Evolutionary conservation across 139 green algal species (phyloP).

Genomic region (Coelastrella sp.): DNA sequence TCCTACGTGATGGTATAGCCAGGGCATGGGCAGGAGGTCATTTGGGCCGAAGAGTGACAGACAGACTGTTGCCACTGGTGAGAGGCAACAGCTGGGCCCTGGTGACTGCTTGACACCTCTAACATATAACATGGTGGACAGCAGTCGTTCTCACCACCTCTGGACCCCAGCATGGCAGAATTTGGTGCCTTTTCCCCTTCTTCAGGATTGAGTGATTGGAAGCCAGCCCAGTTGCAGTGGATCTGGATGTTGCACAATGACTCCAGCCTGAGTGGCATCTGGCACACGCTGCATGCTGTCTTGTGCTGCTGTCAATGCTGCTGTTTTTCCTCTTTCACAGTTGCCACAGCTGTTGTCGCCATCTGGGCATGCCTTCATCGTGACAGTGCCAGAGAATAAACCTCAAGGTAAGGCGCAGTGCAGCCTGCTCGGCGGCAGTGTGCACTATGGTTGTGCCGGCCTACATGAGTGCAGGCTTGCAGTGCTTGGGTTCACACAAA

Average conservation of each 20-base stretch:
- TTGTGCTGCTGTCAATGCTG: neutral
- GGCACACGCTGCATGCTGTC: neutral
- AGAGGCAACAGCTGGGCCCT: neutral
- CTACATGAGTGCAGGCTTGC: too few species aligned
- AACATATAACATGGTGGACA: too few species aligned
- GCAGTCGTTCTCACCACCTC: too few species aligned
- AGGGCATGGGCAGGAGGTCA: slow-evolving; percentile 91
- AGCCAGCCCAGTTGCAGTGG: too few species aligned
- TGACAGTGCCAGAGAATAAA: slow-evolving; percentile 85
- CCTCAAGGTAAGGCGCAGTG: slow-evolving; percentile 59
- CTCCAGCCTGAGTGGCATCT: too few species aligned
- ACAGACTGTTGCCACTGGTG: slow-evolving; percentile 82
- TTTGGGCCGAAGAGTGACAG: slow-evolving; percentile 82
- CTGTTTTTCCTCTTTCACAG: slow-evolving; percentile 51
- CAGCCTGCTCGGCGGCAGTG: neutral
- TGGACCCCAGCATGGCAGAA: too few species aligned
- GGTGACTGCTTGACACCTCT: neutral
- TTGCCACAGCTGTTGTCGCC: slow-evolving; percentile 66
- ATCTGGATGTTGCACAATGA: too few species aligned
- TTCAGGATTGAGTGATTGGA: too few species aligned
- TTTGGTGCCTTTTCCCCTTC: too few species aligned
- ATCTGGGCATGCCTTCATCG: slow-evolving; percentile 72
- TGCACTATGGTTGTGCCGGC: neutral
- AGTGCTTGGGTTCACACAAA: too few species aligned
- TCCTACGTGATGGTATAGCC: slow-evolving; percentile 70